Conservation (phyloP, 306 rosid genomes). For the Abrus pulchellus region DNA sequence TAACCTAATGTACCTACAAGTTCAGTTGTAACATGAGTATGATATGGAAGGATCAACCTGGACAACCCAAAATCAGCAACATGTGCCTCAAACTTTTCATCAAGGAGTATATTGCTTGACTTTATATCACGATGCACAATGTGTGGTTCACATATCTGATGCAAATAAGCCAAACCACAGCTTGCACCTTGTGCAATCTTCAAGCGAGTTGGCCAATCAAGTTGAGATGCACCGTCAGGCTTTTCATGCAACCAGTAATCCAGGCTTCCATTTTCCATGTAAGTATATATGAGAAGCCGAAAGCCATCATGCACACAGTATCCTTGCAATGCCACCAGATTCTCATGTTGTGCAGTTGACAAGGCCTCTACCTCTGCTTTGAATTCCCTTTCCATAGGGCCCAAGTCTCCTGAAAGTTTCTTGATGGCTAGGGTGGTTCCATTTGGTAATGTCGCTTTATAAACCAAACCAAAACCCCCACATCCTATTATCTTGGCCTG, state of each 20-base stretch:
- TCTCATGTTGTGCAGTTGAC: constrained; percentile 90
- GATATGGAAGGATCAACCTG: constrained; percentile 87
- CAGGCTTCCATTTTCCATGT: constrained; percentile 95
- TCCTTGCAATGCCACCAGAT: constrained; percentile 90
- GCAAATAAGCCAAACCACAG: constrained; percentile 88
- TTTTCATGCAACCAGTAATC: constrained; percentile 97
- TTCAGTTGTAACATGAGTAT: constrained; percentile 97
- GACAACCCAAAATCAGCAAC: constrained; percentile 96
- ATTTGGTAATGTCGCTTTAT: constrained; percentile 78
- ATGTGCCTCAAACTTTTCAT: constrained; percentile 83
- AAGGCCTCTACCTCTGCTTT: constrained; percentile 93
- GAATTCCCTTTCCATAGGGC: constrained; percentile 95
- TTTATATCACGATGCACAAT: constrained; percentile 95
- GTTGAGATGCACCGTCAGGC: constrained; percentile 75
- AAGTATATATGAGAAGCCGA: constrained; percentile 82
- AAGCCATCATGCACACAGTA: constrained; percentile 82
- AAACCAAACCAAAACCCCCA: constrained; percentile 97
- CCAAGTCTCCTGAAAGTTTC: constrained; percentile 94
- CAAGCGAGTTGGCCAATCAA: constrained; percentile 86
- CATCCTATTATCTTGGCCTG: constrained; percentile 94
- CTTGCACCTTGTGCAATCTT: constrained; percentile 77
- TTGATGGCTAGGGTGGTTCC: constrained; percentile 86
- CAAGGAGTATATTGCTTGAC: constrained; percentile 91
- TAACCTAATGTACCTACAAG: constrained; percentile 97
- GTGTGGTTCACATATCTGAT: constrained; percentile 88